These are phyloP conservation scores for Sugiyamaella smithiae DNA, from an alignment of 805 yeast genomes.

Conservation along the genomic window DNA sequence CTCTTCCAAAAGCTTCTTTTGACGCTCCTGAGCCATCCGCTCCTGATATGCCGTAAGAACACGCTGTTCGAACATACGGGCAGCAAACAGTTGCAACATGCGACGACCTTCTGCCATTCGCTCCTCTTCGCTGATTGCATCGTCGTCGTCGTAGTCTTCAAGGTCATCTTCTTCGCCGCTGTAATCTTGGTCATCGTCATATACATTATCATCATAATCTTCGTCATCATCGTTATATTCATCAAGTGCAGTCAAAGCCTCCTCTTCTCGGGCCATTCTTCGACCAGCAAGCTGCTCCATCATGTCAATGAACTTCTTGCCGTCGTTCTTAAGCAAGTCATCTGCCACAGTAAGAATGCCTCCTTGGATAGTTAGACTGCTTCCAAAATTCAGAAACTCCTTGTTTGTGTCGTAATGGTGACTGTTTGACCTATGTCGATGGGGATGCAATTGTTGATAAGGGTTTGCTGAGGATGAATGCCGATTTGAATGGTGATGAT, in stretches of 20 bases:
- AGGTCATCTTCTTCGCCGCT: constrained; percentile 33
- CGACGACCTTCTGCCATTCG: constrained; percentile 76
- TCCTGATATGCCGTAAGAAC: constrained; percentile 75
- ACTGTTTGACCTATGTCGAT: constrained; percentile 11
- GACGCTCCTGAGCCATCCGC: constrained; percentile 69
- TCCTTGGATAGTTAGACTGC: constrained; percentile 34
- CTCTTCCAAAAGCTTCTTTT: constrained; percentile 36
- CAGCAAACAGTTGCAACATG: constrained; percentile 74
- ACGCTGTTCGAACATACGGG: constrained; percentile 70
- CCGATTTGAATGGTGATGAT: constrained; percentile 15
- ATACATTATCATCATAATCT: constrained; percentile 30
- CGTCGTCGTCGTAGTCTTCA: constrained; percentile 38
- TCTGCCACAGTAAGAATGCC: constrained; percentile 68
- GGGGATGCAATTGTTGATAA: constrained; percentile 12
- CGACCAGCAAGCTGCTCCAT: constrained; percentile 71
- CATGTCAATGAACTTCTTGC: constrained; percentile 72
- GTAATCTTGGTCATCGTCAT: constrained; percentile 34
- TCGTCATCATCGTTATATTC: constrained; percentile 23
- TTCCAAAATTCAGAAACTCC: constrained; percentile 31
- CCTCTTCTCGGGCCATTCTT: constrained; percentile 39
- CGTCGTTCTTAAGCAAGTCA: constrained; percentile 72
- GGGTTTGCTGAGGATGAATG: constrained; percentile 2
- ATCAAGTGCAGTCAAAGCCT: constrained; percentile 21
- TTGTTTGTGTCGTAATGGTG: constrained; percentile 2
- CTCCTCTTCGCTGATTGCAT: constrained; percentile 46